Percentiles rank a stretch among this genome's conserved stretches.
Evolutionary conservation across 129 eudicot genomes (phyloP).

Genomic region (Scalesia atractyloides): DNA sequence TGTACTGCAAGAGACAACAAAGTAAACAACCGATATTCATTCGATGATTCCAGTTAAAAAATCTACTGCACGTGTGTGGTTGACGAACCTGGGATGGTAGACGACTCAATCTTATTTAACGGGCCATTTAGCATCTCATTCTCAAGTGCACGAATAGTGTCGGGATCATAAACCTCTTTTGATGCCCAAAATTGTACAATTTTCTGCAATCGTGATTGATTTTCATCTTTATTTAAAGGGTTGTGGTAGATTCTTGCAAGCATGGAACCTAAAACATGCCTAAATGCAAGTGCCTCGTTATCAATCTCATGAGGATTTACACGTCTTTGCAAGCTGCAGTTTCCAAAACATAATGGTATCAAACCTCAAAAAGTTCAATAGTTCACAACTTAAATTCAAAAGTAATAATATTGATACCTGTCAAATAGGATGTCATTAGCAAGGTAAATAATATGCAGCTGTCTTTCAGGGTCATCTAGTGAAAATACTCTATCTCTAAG

Average conservation of each 20-base stretch:
- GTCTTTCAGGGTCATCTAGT: constrained; percentile 90
- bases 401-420: constrained; percentile 48
- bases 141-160: constrained; percentile 76
- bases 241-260: constrained; percentile 88
- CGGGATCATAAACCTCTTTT: constrained; percentile 94
- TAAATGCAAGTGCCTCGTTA: constrained; percentile 96
- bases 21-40: not conserved
- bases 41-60: not conserved
- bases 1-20: constrained; percentile 36
- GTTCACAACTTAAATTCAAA: not conserved
- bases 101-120: constrained; percentile 44
- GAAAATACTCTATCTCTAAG: constrained; percentile 77
- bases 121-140: constrained; percentile 80
- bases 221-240: constrained; percentile 90
- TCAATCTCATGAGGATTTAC: constrained; percentile 78
- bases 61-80: not conserved
- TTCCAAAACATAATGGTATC: constrained; percentile 23
- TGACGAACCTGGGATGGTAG: constrained; percentile 54
- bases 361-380: not conserved
- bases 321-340: constrained; percentile 96
- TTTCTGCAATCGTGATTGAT: constrained; percentile 93
- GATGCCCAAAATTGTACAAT: constrained; percentile 96
- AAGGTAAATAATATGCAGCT: constrained; percentile 85
- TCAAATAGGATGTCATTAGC: constrained; percentile 97
- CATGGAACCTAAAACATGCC: constrained; percentile 95